A percentile compares a stretch with the other conserved stretches of the same genome.
Conservation (phyloP, 192 early-diverging fungal species). For the Podila epigama region DNA sequence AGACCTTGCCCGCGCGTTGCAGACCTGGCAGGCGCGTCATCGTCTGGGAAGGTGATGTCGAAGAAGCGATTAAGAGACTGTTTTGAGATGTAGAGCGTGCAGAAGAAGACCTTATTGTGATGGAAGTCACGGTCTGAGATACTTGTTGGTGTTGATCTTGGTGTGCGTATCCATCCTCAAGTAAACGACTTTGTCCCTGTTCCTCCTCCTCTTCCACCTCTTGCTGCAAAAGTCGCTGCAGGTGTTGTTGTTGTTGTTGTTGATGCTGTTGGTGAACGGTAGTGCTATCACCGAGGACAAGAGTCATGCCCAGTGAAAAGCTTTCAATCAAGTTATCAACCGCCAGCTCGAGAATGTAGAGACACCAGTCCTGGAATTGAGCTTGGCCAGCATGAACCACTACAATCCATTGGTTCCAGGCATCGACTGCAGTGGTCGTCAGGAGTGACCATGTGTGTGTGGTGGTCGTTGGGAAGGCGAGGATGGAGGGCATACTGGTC, state of each 20-base stretch:
- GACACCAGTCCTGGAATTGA: conserved; percentile 44
- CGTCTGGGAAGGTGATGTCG: too few species aligned
- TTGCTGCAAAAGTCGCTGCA: neutral
- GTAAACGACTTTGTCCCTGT: too few species aligned
- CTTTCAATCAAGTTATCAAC: conserved; percentile 35
- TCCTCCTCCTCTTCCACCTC: neutral
- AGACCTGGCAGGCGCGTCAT: conserved; percentile 16
- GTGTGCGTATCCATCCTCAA: too few species aligned
- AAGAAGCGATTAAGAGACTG: too few species aligned
- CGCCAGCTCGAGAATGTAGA: conserved; percentile 28
- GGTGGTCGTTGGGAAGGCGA: conserved; percentile 12
- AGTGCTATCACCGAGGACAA: conserved; percentile 11
- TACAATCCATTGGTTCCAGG: conserved; percentile 43
- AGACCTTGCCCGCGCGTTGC: conserved; percentile 16
- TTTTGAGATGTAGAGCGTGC: too few species aligned
- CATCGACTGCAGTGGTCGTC: conserved; percentile 21
- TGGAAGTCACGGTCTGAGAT: too few species aligned
- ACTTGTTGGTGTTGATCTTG: too few species aligned
- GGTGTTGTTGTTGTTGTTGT: neutral
- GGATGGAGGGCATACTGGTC: conserved; percentile 4
- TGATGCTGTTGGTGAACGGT: neutral
- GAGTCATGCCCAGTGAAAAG: conserved; percentile 21
- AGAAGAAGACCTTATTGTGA: too few species aligned
- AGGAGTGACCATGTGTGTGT: conserved; percentile 9
- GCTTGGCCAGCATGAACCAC: conserved; percentile 32